These are phyloP conservation scores for Bruguiera hainesii DNA, from an alignment of 441 rosid species.

Conservation along the genomic window DNA sequence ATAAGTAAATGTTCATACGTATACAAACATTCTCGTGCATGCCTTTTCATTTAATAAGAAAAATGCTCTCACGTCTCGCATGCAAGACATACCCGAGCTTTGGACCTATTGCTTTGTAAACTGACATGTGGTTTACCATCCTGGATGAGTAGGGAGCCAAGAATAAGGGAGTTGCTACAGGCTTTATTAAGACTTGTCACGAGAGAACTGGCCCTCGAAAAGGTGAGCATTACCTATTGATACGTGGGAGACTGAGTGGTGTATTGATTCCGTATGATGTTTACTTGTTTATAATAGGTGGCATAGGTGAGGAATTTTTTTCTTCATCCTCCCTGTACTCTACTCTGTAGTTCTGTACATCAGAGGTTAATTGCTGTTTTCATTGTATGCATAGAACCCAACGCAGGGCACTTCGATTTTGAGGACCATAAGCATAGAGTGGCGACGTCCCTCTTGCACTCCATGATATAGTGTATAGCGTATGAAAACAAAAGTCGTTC, in stretches of 20 bases:
- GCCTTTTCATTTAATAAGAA: too few relatives aligned
- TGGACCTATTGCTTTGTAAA: background rate
- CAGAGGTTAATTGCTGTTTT: constrained; percentile 7
- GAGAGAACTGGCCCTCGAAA: constrained; percentile 58
- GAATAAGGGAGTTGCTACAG: constrained; percentile 75
- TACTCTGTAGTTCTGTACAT: constrained; percentile 29
- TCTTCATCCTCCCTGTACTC: constrained; percentile 25
- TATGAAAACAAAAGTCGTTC: background rate
- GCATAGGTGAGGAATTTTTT: constrained; percentile 29
- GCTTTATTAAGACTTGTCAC: constrained; percentile 63
- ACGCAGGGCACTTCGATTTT: background rate
- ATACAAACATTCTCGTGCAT: too few relatives aligned
- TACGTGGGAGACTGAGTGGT: background rate
- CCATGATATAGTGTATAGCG: background rate
- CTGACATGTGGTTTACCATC: constrained; percentile 4
- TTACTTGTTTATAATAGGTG: constrained; percentile 10
- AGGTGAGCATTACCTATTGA: constrained; percentile 37
- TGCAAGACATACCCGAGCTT: background rate
- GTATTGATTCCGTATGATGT: constrained; percentile 2
- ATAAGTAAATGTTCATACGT: too few relatives aligned
- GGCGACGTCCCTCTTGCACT: background rate
- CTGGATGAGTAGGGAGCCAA: constrained; percentile 59
- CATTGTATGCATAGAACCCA: constrained; percentile 3
- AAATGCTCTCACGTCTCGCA: background rate
- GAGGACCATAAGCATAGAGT: constrained; percentile 4